A percentile compares a stretch with the other conserved stretches of the same genome.
These are phyloP conservation scores for Guillardia theta DNA, from an alignment of 78 protist genomes.

Conservation along the genomic window DNA sequence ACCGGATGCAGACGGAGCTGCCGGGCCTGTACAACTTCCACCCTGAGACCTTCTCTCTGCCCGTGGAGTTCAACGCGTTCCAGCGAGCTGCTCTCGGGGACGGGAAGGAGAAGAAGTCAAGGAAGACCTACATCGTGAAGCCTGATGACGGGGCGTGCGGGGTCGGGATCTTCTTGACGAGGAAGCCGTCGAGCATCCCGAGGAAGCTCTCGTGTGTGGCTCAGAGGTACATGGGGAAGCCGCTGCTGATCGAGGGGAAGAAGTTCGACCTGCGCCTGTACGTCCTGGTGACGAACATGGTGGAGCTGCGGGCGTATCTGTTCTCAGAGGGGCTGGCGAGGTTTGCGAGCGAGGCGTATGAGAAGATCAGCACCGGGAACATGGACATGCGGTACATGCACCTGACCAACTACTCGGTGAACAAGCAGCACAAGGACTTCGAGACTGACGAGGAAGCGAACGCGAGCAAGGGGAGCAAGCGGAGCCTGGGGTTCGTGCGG, in stretches of 20 bases:
- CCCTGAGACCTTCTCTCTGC: conserved; percentile 1
- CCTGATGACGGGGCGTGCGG: conserved; percentile 52
- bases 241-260: conserved; percentile 29
- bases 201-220: not conserved
- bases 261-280: conserved; percentile 51
- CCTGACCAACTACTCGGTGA: conserved; percentile 34
- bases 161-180: conserved; percentile 31
- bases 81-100: not conserved
- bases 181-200: not conserved
- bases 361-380: conserved; percentile 63
- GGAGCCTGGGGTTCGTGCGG: not conserved
- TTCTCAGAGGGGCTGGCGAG: conserved; percentile 28
- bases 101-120: not conserved
- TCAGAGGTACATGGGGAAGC: not conserved
- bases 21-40: conserved; percentile 12
- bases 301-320: conserved; percentile 37
- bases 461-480: not conserved
- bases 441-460: not conserved
- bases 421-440: not conserved
- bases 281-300: not conserved
- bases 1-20: not conserved
- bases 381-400: not conserved
- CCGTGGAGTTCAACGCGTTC: not conserved
- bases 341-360: conserved; percentile 16
- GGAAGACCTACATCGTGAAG: conserved; percentile 34